Base-by-base conservation (phyloP, 2,329 filamentous ascomycete genomes). In the Exophiala bonariae region DNA sequence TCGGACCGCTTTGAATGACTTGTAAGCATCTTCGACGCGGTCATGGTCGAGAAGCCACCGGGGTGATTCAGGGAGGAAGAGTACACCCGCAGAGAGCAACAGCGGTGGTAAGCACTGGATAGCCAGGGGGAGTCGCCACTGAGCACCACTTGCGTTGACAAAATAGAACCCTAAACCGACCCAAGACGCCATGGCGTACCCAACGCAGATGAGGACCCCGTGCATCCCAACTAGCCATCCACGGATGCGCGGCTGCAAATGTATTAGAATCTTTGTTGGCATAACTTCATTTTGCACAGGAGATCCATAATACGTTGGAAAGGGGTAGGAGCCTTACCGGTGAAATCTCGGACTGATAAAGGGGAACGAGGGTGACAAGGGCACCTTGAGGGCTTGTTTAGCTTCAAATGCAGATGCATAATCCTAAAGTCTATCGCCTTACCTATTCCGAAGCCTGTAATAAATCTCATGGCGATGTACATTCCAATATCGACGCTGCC, bases 1-100 rank as follows among this genome's bases (percentile, higher is more conserved):
- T 2, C 46, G 23, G n/a, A 52, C 44, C 3, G 44, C 35, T 23
- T 44, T 45, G 41, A 44, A 47, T 7, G 44, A 34, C 40, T 45
- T 47, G 40, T 40, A 47, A 2, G 76, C 76, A 54, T 78, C 72
- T n/a, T 78, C 72, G 50, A 78, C 74, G 6, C 71, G 66, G 30
- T 77, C 78, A 59, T 78, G 76, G 41, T 44, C 41, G 6, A 34
- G 32, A 6, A 34, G 62, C 68, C 67, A 72, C 36, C 70, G 63
- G 3, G 70, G 71, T 8, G 69, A 71, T 40, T 64, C 67, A 8
- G 39, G 39, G 7, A 74, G 61, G 51, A 60, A 66, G 8, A 58
- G 58, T 34, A 59, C 63, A 10, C 65, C 66, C 10, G 59, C 57
- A 1, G 72, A 60, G 3, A 74, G 61, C 9, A 70, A 54, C 4